Evolutionary conservation across 345 rosid species (phyloP), one percentile per base, ranked within the genome.

Genomic region (Zanthoxylum bungeanum): DNA sequence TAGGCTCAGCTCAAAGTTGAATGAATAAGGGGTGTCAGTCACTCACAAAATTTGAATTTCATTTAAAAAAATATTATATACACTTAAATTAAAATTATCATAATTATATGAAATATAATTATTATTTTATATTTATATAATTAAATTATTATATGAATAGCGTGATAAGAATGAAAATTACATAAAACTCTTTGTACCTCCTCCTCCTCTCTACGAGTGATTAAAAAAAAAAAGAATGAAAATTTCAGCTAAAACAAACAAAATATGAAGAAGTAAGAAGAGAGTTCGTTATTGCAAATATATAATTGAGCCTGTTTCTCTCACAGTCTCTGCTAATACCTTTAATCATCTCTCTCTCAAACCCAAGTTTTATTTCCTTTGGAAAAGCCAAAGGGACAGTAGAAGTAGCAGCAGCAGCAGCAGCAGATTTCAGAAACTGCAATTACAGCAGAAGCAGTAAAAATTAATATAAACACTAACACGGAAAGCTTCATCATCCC

Each of bases 361-460:
- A 36, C 79, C 73, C 21, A 52, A 24, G 62, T 36, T 71, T 71
- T 49, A 6, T 44, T 70, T 25, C 60, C 25, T 14, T 49, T 21
- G 51, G 30, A 71, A 83, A 77, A 74, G 74, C 89, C 86, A 78
- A 81, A 77, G 80, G 67, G 83, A 80, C 85, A 84, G 87, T 67
- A 42, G 68, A 44, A 70, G 71, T 56, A 30, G 57, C 74, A 55
- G 37, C 34, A 46, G 56, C 55, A 50, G 47, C 74, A 71, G 72
- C 75, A 74, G 72, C 72, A 74, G 69, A 47, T 53, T 46, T 60
- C 77, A 72, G 73, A 72, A 61, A 57, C 42, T 49, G 70, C 74
- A 39, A 51, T 55, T 64, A 62, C 68, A 44, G 63, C 76, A 50
- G 56, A 40, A 59, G 28, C 72, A 31, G 7, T 4, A 36, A 39